Percentiles rank a stretch among this genome's conserved stretches.
Evolutionary conservation across 2,329 filamentous ascomycete species (phyloP).

Genomic region (Aspergillus pseudoviridinutans): DNA sequence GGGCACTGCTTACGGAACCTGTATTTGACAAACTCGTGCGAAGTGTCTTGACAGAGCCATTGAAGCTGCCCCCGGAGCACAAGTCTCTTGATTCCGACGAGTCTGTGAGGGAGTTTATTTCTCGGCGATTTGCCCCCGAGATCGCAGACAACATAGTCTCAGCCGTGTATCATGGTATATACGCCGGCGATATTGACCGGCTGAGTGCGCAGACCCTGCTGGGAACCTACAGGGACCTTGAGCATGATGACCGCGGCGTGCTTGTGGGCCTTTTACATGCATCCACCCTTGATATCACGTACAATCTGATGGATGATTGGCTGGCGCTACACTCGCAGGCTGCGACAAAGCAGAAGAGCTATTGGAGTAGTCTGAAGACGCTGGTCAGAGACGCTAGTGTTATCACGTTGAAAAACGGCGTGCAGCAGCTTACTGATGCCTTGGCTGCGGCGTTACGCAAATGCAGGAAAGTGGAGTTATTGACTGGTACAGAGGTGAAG

Average conservation of each 20-base stretch:
- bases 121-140: conserved; percentile 50
- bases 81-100: conserved; percentile 53
- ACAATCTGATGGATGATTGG: conserved; percentile 23
- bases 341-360: conserved; percentile 9
- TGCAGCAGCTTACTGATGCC: conserved; percentile 57
- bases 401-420: conserved; percentile 51
- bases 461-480: conserved; percentile 59
- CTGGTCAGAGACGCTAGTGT: conserved; percentile 30
- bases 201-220: conserved; percentile 68
- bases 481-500: conserved; percentile 47
- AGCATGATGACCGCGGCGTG: conserved; percentile 29
- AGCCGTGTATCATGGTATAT: conserved; percentile 78
- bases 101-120: conserved; percentile 66
- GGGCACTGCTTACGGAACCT: conserved; percentile 49
- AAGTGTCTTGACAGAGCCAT: conserved; percentile 30
- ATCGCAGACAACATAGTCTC: conserved; percentile 71
- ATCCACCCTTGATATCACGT: conserved; percentile 5
- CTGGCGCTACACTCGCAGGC: conserved; percentile 20
- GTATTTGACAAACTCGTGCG: conserved; percentile 49
- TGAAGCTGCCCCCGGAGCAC: conserved; percentile 27
- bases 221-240: conserved; percentile 48
- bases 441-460: conserved; percentile 50
- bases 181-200: conserved; percentile 80
- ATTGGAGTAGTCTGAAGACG: conserved; percentile 13
- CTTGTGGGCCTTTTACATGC: conserved; percentile 13